Evolutionary conservation across 805 yeast genomes (phyloP).

Genomic region (Pichia nanzhaoensis): DNA sequence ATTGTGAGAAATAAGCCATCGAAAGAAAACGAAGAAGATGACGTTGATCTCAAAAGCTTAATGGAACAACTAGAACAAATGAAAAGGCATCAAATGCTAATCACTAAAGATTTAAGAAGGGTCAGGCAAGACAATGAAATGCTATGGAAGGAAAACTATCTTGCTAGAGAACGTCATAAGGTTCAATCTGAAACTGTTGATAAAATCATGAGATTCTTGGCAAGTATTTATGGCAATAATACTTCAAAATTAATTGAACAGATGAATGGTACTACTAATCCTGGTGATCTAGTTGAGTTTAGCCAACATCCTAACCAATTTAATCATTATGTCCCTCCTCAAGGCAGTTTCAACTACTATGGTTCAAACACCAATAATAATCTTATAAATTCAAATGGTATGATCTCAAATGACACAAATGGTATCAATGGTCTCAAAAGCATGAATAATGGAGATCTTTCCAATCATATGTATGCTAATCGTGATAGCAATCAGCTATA

Average conservation of each 20-base stretch:
- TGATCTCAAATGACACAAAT: not conserved
- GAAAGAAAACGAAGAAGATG: conserved; percentile 38
- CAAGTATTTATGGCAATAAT: conserved; percentile 69
- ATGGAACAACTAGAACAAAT: conserved; percentile 68
- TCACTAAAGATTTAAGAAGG: conserved; percentile 77
- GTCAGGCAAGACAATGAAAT: conserved; percentile 82
- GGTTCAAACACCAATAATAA: not conserved
- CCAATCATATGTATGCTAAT: not conserved
- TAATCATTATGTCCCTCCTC: not conserved
- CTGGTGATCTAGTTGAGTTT: conserved; percentile 18
- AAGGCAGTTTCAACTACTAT: not conserved
- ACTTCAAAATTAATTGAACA: conserved; percentile 34
- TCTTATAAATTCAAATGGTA: not conserved
- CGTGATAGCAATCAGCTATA: not conserved
- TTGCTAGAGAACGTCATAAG: conserved; percentile 78
- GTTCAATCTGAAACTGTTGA: conserved; percentile 84
- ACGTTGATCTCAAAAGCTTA: conserved; percentile 43
- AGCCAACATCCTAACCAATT: conserved; percentile 1
- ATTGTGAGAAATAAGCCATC: conserved; percentile 68
- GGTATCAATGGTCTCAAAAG: not conserved
- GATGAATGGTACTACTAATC: conserved; percentile 13
- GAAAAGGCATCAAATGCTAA: conserved; percentile 70
- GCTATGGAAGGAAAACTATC: conserved; percentile 83
- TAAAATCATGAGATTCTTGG: conserved; percentile 78
- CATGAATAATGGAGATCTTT: not conserved